Percentiles rank a stretch among this genome's conserved stretches.
These are phyloP conservation scores for Choanephora cucurbitarum DNA, from an alignment of 371 early-diverging fungal genomes.

Conservation along the genomic window DNA sequence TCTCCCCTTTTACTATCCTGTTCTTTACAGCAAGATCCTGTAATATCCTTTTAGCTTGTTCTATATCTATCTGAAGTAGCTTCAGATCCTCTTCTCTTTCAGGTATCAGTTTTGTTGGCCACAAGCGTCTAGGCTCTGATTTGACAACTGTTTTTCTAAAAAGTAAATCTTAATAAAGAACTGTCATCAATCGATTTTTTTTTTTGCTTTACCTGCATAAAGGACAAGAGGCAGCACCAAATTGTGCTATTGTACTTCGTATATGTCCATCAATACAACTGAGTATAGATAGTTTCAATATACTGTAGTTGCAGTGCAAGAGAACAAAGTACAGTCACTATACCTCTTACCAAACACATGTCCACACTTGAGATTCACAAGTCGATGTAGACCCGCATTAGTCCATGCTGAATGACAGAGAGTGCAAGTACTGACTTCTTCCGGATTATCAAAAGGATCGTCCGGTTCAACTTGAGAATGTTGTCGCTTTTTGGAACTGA, in stretches of 20 bases:
- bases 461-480: not conserved
- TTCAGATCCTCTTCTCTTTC: constrained; percentile 5
- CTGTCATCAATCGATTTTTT: too few relatives aligned
- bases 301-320: too few relatives aligned
- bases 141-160: constrained; percentile 5
- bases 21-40: not conserved
- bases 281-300: not conserved
- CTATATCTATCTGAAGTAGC: constrained; percentile 2
- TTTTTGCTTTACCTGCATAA: constrained; percentile 23
- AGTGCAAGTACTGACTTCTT: constrained; percentile 10
- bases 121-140: constrained; percentile 16
- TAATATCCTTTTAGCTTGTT: constrained; percentile 2
- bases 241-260: not conserved
- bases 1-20: constrained; percentile 2
- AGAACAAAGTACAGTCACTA: too few relatives aligned
- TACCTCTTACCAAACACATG: constrained; percentile 31
- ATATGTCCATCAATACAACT: constrained; percentile 12
- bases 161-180: too few relatives aligned
- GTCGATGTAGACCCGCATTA: constrained; percentile 17
- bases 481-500: not conserved
- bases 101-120: constrained; percentile 19
- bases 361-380: constrained; percentile 22
- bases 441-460: constrained; percentile 8
- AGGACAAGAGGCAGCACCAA: constrained; percentile 7
- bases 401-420: constrained; percentile 24